Conservation (phyloP, 2,329 filamentous ascomycete genomes). For the Dendrostoma leiphaemia region DNA sequence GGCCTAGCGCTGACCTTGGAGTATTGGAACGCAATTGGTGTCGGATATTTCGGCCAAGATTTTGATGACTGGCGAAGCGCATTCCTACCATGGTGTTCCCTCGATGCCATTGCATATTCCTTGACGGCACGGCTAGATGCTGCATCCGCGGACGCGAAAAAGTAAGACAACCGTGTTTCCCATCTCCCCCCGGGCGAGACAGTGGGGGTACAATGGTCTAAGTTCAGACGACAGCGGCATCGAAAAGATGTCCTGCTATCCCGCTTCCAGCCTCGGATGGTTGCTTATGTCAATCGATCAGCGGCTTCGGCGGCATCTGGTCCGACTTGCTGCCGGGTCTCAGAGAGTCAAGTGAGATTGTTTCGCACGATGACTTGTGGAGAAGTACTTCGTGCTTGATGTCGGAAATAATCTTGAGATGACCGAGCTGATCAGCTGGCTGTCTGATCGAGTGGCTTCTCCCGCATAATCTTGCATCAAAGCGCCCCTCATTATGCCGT, state of each 20-base stretch:
- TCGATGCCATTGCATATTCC: neutral
- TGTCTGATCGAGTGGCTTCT: neutral
- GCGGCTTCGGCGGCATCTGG: too few relatives aligned
- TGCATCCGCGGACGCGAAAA: conserved; percentile 1
- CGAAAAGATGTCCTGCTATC: too few relatives aligned
- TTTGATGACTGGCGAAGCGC: neutral
- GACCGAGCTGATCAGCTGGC: too few relatives aligned
- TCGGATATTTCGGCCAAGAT: neutral
- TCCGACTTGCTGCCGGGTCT: too few relatives aligned
- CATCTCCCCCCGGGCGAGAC: neutral
- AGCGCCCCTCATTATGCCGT: neutral
- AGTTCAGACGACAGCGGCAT: too few relatives aligned
- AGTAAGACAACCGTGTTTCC: neutral
- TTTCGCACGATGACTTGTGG: neutral
- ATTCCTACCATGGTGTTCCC: neutral
- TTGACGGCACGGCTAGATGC: neutral
- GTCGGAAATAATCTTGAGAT: too few relatives aligned
- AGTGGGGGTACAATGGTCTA: too few relatives aligned
- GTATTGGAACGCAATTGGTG: neutral
- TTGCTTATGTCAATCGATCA: too few relatives aligned
- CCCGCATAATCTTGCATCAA: conserved; percentile 4
- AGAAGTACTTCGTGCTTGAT: neutral
- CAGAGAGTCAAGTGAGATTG: too few relatives aligned
- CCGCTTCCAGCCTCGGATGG: too few relatives aligned
- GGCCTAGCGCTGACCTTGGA: neutral